Conservation (phyloP, 1,139 yeast genomes). For the Saccharomycopsis hybrid region DNA sequence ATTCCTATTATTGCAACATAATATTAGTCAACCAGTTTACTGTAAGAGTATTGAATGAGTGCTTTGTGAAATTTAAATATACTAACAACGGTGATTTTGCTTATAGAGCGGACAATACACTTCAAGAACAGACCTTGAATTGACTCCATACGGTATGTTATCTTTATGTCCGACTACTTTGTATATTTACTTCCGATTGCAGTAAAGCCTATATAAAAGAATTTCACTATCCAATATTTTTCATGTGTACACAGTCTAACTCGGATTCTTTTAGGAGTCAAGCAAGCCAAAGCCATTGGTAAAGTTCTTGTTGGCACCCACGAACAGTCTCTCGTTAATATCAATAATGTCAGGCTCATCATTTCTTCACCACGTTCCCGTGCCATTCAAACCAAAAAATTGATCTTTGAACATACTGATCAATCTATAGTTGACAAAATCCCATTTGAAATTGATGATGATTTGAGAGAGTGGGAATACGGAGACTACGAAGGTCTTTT, state of each 20-base stretch:
- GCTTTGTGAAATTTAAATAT: no score
- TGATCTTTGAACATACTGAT: conserved; percentile 37
- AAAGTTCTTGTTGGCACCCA: conserved; percentile 52
- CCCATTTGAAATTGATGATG: conserved; percentile 50
- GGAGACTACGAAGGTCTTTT: conserved; percentile 89
- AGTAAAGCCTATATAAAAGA: no score
- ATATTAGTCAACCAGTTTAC: no score
- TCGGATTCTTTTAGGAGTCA: conserved; percentile 49
- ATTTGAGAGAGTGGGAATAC: conserved; percentile 89
- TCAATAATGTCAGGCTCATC: conserved; percentile 53
- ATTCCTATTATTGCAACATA: no score
- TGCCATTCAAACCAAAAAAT: conserved; percentile 66
- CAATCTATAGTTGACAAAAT: conserved; percentile 37
- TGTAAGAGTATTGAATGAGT: no score
- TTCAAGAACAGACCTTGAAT: conserved; percentile 70
- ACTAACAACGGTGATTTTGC: no score
- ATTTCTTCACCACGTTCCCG: conserved; percentile 76
- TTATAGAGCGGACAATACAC: conserved; percentile 83
- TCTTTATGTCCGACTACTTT: no score
- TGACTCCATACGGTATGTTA: conserved; percentile 53
- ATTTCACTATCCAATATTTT: no score
- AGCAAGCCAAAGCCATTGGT: conserved; percentile 73
- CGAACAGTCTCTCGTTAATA: conserved; percentile 47
- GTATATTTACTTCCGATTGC: no score
- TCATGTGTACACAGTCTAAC: no score